Evolutionary conservation across 192 early-diverging fungal species (phyloP), one percentile per base, ranked within the genome.

Genomic region (Thamnidium elegans): DNA sequence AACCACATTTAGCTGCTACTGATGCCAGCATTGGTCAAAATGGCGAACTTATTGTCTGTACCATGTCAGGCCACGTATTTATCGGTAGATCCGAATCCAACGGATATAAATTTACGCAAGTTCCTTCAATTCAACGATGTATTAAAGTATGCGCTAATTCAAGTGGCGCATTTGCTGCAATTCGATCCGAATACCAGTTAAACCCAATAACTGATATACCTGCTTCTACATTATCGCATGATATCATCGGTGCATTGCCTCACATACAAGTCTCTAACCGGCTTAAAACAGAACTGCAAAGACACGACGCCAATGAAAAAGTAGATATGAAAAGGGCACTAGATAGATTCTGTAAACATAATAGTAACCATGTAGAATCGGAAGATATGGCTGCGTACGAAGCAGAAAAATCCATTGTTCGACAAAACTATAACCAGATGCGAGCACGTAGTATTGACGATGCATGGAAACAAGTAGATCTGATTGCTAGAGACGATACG

Each of bases 21-120:
- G 85, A 90, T 68, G 80, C 86, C 42, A 81, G 83, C 7, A 73
- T 93, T 31, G 90, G 89, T 3, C 85, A 90, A 47, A 81, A 91
- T 64, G 84, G 83, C 0, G 80, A 80, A 5, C 69, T 91, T 0
- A 72, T 92, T 50, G 65, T 91, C n/a, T 69, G 71, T n/a, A 93
- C 91, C 13, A 68, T 66, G 7, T 73, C 71, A 3, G 89, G 91
- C 1, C 83, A 87, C 68, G 89, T 87, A 0, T 93, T 78, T 63
- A 65, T 84, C 19, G 89, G 90, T 7, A 32, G 34, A 10, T 52
- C 67, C n/a, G 67, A 76, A 23, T 30, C 42, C 9, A 56, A 48
- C 7, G 78, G 69, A 17, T 84, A 77, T 75, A 86, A 87, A 63
- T 89, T 77, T 62, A 63, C 36, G 19, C 78, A 77, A 46, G 64